Base-by-base conservation (phyloP, 2,329 filamentous ascomycete genomes). In the Calonectria naviculata region DNA sequence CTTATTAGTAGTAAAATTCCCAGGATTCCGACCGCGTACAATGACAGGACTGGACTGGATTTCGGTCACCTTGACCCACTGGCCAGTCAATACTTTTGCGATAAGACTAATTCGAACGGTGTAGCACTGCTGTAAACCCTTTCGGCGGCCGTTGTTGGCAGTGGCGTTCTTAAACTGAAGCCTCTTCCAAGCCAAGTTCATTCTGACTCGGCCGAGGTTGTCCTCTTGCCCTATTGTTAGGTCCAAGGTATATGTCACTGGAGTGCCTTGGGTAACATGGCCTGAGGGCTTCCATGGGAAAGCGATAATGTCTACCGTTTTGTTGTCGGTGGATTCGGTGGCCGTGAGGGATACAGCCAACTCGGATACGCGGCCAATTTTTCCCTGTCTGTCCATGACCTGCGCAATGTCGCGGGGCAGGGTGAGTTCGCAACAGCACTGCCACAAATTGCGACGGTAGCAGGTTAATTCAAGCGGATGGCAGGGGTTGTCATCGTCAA, bases 81-180 rank as follows among this genome's bases (percentile, higher is more conserved):
- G 94, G 1, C 93, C 87, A 0, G 84, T 84, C 64, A 88, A 86
- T 21, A 94, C 86, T 65, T 93, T 96, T n/a, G 93, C 95, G 46
- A 97, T 85, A 13, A 98, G 88, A 82, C 93, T 95, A 69, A 98
- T 91, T 72, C 94, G 92, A 60, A 98, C 93, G 1, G 97, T 90
- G 80, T 98, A 98, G 82, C 98, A 95, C 82, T 98, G 96, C 81
- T 98, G 96, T 52, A 98, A 85, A 73, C 97, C 96, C 84, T 98
- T 98, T 75, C 96, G 90, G 67, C 96, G 91, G 15, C 96, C 96
- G 80, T 98, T 98, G 82, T 98, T 98, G 63, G 96, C 96, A 0
- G 96, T 98, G 1, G 96, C 96, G 77, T 97, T 97, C 78, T 97
- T 94, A 82, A 98, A 98, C 82, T 98, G 96, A 68, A 98, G 85